Base-by-base conservation (phyloP, 352 stramenopile species). In the Phytophthora vignae region DNA sequence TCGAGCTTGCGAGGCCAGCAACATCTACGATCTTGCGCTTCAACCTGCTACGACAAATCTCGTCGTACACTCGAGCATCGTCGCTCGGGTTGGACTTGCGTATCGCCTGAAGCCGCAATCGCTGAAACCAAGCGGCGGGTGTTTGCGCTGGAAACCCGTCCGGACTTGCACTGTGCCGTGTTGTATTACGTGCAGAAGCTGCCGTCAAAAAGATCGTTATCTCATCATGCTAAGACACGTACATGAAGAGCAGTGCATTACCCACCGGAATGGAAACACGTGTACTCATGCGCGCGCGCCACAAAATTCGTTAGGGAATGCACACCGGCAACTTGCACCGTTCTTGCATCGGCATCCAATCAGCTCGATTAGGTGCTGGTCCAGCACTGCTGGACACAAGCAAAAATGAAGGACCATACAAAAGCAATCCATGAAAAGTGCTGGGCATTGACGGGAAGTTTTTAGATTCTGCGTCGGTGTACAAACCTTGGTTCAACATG, bases 341-440 rank as follows among this genome's bases (percentile, higher is more conserved):
- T 60, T 71, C 48, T 63, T 76, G 42, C 52, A 58, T 64, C n/a
- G 63, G 69, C 69, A 76, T 76, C 69, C 69, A 76, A 76, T 65
- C 64, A 69, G 31, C 33, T 58, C 55, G 69, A 76, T 76, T 73
- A 67, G 61, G 54, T 22, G 55, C 40, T 54, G n/a, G n/a, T n/a
- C n/a, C n/a, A n/a, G n/a, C n/a, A n/a, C n/a, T n/a, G n/a, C n/a
- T n/a, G n/a, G n/a, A n/a, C n/a, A n/a, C n/a, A n/a, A n/a, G n/a
- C n/a, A n/a, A n/a, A n/a, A n/a, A n/a, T n/a, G n/a, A n/a, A n/a
- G n/a, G n/a, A 29, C 4, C 25, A 29, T 29, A 29, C 25, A 29
- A 29, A 29, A 29, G 25, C 25, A 29, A 29, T 29, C 25, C 25
- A 29, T 29, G 25, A 29, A 29, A 29, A 29, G 25, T 29, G 25